Conservation (phyloP, 305 asterid genomes). For the Fraxinus angustifolia region DNA sequence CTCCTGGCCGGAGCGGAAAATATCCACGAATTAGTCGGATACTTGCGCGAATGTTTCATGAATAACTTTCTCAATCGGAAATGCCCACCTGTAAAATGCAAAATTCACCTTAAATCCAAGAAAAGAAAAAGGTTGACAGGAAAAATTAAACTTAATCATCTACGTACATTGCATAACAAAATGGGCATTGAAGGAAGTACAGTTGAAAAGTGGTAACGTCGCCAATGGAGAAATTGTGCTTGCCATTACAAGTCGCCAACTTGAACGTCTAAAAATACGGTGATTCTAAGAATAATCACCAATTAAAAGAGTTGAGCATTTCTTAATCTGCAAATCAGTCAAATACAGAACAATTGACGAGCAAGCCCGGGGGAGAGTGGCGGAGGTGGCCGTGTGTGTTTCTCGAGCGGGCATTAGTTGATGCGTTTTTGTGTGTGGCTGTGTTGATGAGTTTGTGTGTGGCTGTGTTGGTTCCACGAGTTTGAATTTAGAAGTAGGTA, state of each 20-base stretch:
- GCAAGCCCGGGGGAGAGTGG: background rate
- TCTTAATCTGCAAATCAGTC: background rate
- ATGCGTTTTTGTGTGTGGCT: background rate
- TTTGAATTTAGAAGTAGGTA: background rate
- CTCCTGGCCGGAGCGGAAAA: conserved; percentile 19
- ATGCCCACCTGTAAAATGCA: conserved; percentile 27
- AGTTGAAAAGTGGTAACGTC: conserved; percentile 23
- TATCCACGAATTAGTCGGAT: conserved; percentile 20
- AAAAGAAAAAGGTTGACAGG: background rate
- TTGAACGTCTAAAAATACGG: background rate
- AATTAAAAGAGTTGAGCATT: background rate
- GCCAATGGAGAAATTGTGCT: conserved; percentile 32
- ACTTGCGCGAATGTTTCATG: conserved; percentile 18
- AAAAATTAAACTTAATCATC: background rate
- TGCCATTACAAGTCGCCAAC: conserved; percentile 27
- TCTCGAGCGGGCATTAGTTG: background rate
- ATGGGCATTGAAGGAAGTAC: conserved; percentile 17
- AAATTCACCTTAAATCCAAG: conserved; percentile 7
- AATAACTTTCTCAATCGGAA: conserved; percentile 22
- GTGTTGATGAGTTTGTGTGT: background rate
- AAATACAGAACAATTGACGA: background rate
- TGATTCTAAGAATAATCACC: background rate
- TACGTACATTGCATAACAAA: background rate
- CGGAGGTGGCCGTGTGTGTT: background rate
- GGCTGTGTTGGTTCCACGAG: background rate